Evolutionary conservation across 2,329 filamentous ascomycete species (phyloP).

Genomic region (Hymenoscyphus fructigenus): DNA sequence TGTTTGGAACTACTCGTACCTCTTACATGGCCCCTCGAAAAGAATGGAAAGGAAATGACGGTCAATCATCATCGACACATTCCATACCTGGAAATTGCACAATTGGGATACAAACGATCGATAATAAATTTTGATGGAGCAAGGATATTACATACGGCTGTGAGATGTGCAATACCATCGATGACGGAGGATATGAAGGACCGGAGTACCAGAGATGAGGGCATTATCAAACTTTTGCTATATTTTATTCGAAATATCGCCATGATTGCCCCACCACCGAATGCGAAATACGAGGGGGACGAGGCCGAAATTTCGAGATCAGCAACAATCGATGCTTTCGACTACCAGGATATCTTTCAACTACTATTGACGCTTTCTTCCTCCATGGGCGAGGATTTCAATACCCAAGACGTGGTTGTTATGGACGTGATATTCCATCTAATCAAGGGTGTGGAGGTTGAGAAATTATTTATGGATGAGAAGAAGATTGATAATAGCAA

Average conservation of each 20-base stretch:
- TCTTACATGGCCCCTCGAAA: slow-evolving; percentile 89
- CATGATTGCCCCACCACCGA: slow-evolving; percentile 74
- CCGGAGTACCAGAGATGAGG: slow-evolving; percentile 76
- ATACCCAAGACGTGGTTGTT: slow-evolving; percentile 81
- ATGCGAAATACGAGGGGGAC: slow-evolving; percentile 77
- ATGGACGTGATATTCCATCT: slow-evolving; percentile 92
- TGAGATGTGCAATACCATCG: slow-evolving; percentile 78
- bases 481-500: slow-evolving; percentile 67
- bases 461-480: slow-evolving; percentile 83
- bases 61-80: slow-evolving; percentile 90
- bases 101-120: slow-evolving; percentile 84
- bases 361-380: slow-evolving; percentile 84
- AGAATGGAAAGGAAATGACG: slow-evolving; percentile 77
- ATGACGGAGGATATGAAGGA: slow-evolving; percentile 79
- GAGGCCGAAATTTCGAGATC: slow-evolving; percentile 87
- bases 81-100: slow-evolving; percentile 83
- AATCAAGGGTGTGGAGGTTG: slow-evolving; percentile 82
- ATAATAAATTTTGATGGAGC: slow-evolving; percentile 81
- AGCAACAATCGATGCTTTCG: slow-evolving; percentile 82
- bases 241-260: slow-evolving; percentile 88
- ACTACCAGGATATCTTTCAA: slow-evolving; percentile 86
- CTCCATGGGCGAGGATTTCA: slow-evolving; percentile 92
- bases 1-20: slow-evolving; percentile 90
- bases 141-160: slow-evolving; percentile 74
- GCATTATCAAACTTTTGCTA: slow-evolving; percentile 85